Base-by-base conservation (phyloP, 2,329 filamentous ascomycete species). In the Scedosporium dehoogii region DNA sequence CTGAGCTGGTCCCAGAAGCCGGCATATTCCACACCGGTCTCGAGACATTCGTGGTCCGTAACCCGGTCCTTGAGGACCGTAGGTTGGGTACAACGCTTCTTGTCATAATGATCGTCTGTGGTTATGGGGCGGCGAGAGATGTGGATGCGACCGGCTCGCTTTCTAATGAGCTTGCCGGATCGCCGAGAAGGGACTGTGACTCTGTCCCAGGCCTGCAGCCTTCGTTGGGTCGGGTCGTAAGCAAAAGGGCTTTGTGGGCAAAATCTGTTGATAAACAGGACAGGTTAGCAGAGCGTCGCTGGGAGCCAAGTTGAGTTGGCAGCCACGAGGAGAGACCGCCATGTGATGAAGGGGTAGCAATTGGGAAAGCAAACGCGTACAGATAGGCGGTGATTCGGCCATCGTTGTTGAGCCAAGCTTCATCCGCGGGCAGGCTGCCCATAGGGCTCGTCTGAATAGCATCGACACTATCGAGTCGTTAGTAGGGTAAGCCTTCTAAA, bases 1-100 rank as follows among this genome's bases (percentile, higher is more conserved):
- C 59, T 53, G 16, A 60, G 59, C 23, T 53, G 38, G 23, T 60
- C 59, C 59, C 59, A 60, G 18, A 60, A 60, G 3, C 59, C 59
- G 21, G 44, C n/a, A 33, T 51, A 38, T 25, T 60, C 25, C n/a
- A 53, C 59, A 4, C 16, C 12, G n/a, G 14, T 38, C 4, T 51
- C 44, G 7, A 23, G 10, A 33, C 21, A 60, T 10, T 21, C 16
- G 9, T 51, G 59, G 5, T 60, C 42, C 6, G 16, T 10, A 6
- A 55, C 51, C 5, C 5, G 16, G n/a, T 38, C 44, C 18, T n/a
- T 12, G 25, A 60, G 44, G 44, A 51, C 3, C 6, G 25, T 7
- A 12, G 42, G 44, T 12, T 38, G 23, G 14, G 25, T 21, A 46
- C 59, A 60, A 9, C 33, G 6, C 25, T 33, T 46, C 59, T 41